Evolutionary conservation across 2,329 filamentous ascomycete genomes (phyloP), one percentile per base, ranked within the genome.

Genomic region (Alternaria triticimaculans): DNA sequence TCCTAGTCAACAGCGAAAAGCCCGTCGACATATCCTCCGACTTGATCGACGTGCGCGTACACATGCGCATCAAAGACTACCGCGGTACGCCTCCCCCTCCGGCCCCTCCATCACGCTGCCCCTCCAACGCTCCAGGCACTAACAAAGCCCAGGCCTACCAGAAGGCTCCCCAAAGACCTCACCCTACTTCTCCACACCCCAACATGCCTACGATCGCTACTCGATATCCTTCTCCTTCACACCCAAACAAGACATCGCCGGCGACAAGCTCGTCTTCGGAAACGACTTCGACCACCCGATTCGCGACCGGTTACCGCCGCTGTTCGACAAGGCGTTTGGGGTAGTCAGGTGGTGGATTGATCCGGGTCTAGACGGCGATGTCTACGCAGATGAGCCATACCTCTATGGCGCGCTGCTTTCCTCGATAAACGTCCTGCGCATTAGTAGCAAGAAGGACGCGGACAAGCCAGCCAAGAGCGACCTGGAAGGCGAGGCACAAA

Each of bases 251-350:
- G 80, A 80, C 37, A 89, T 97, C 60, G 84, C 85, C 4, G 93
- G 88, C 48, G 80, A 87, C 25, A 89, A 96, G 66, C 84, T 99
- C 3, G 89, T 97, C 58, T 97, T 97, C 72, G 96, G 95, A 45
- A 98, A 98, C 79, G 94, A 97, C 83, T 97, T 98, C 77, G 94
- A 97, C 75, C 88, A 92, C 55, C 93, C 96, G 0, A 96, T 99
- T 71, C 88, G 93, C 28, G 91, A 97, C 76, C 88, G 90, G 15
- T 84, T 99, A 2, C 95, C 96, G 0, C 92, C 93, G 0, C 94
- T 95, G 0, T 97, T 97, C 80, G 89, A 88, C 76, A 90, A 92
- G 10, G 94, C 94, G 0, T 89, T 97, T 80, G 90, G 89, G 56
- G 90, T 97, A 46, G 92, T 97, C 26, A 92, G 92, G 72, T 96